Conservation (phyloP, 2,329 filamentous ascomycete genomes). For the Trichoderma sp. region DNA sequence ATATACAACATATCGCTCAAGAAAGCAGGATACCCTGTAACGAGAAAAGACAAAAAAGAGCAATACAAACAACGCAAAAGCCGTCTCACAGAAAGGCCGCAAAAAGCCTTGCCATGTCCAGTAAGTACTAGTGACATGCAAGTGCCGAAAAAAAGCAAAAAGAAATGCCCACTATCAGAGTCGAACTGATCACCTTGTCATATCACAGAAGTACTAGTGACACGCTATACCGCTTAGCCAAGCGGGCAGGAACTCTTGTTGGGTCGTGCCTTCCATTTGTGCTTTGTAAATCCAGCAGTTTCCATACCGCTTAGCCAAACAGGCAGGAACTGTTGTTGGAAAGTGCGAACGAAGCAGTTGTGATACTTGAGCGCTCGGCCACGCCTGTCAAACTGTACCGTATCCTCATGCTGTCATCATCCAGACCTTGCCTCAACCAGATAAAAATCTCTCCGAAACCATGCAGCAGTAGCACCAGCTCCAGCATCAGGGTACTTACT, state of each 20-base stretch:
- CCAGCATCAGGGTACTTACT: background rate
- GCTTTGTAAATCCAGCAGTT: too few relatives aligned
- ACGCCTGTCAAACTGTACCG: background rate
- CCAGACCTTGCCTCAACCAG: background rate
- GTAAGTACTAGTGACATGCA: too few relatives aligned
- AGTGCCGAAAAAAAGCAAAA: background rate
- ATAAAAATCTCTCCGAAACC: background rate
- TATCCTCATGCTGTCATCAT: background rate
- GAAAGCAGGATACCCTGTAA: too few relatives aligned
- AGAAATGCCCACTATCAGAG: constrained; percentile 27
- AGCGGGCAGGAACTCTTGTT: background rate
- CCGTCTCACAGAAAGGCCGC: background rate
- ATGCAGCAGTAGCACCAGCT: background rate
- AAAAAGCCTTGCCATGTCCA: background rate
- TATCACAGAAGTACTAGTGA: constrained; percentile 28
- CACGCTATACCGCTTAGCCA: constrained; percentile 31
- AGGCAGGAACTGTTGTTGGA: too few relatives aligned
- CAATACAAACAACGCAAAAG: background rate
- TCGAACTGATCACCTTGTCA: constrained; percentile 30
- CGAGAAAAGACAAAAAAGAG: background rate
- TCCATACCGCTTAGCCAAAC: too few relatives aligned
- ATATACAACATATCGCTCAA: too few relatives aligned
- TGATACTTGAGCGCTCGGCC: background rate
- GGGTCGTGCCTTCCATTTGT: too few relatives aligned
- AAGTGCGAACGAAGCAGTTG: too few relatives aligned